A percentile compares a stretch with the other conserved stretches of the same genome.
Conservation (phyloP, 371 early-diverging fungal genomes). For the Mortierella sp. region DNA sequence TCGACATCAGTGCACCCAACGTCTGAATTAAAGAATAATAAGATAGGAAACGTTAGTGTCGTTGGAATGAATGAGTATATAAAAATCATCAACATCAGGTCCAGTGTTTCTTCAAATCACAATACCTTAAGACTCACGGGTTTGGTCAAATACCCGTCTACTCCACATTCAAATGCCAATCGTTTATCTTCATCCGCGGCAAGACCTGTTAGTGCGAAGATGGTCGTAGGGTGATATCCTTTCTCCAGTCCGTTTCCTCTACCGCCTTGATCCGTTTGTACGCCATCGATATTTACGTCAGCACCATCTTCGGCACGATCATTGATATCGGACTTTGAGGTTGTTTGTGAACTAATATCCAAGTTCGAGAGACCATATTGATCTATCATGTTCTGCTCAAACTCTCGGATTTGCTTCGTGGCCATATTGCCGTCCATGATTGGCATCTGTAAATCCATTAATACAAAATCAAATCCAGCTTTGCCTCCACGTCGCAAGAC, state of each 20-base stretch:
- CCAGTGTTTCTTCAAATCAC: neutral
- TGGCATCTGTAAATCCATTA: slow-evolving; percentile 63
- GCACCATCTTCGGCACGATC: neutral
- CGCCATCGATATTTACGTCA: neutral
- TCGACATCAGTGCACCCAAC: slow-evolving; percentile 15
- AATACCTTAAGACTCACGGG: slow-evolving; percentile 58
- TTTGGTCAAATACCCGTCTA: slow-evolving; percentile 62
- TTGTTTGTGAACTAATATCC: neutral
- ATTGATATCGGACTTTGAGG: neutral
- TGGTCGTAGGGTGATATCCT: slow-evolving; percentile 43
- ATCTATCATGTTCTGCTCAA: slow-evolving; percentile 36
- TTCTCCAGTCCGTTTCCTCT: neutral
- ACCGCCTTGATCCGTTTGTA: neutral
- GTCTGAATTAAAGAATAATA: neutral
- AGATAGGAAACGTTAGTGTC: neutral
- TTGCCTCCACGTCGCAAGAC: slow-evolving; percentile 33
- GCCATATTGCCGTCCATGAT: slow-evolving; percentile 61
- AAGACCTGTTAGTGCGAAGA: slow-evolving; percentile 60
- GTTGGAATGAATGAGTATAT: neutral
- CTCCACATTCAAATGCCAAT: slow-evolving; percentile 59
- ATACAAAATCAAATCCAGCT: slow-evolving; percentile 56
- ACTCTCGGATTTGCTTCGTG: slow-evolving; percentile 55
- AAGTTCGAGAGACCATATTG: slow-evolving; percentile 3
- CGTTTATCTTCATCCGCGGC: slow-evolving; percentile 58
- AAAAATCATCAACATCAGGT: neutral